These are phyloP conservation scores for Cutaneotrichosporon cavernicola DNA, from an alignment of 1,284 basidiomycete species.

Conservation along the genomic window DNA sequence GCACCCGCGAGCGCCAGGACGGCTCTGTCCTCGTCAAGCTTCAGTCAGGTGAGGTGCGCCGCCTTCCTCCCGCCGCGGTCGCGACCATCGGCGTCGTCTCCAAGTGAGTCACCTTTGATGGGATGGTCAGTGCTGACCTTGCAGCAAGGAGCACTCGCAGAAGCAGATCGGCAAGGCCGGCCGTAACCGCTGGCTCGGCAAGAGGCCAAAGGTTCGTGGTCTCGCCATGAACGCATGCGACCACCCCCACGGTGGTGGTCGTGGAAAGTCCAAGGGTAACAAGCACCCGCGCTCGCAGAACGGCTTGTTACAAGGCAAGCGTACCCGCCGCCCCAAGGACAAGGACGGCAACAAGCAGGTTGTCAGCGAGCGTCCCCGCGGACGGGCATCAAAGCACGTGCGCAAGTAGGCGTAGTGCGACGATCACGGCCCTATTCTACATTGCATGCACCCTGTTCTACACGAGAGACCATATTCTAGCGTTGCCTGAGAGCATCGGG, in stretches of 20 bases:
- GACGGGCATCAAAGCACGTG: constrained; percentile 54
- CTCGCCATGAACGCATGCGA: constrained; percentile 98
- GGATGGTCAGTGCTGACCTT: background rate
- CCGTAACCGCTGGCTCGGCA: constrained; percentile 80
- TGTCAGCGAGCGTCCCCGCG: constrained; percentile 79
- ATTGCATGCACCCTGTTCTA: constrained; percentile 29
- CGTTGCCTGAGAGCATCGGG: background rate
- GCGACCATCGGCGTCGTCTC: constrained; percentile 91
- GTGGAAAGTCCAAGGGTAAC: constrained; percentile 96
- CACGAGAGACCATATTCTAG: constrained; percentile 5
- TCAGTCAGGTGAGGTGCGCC: constrained; percentile 89
- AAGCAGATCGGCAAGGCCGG: constrained; percentile 88
- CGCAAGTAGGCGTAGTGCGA: constrained; percentile 18
- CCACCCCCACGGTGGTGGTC: constrained; percentile 94
- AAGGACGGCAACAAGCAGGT: constrained; percentile 95
- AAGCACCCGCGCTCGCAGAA: constrained; percentile 86
- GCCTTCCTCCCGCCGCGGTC: constrained; percentile 75
- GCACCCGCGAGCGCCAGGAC: constrained; percentile 30
- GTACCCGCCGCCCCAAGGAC: constrained; percentile 87
- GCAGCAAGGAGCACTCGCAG: constrained; percentile 75
- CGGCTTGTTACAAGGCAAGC: constrained; percentile 88
- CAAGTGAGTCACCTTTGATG: constrained; percentile 58
- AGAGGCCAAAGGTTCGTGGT: constrained; percentile 86
- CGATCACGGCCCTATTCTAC: constrained; percentile 13
- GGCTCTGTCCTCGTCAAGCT: constrained; percentile 69